Conservation (phyloP, 192 early-diverging fungal species). For the Diversispora epigaea region DNA sequence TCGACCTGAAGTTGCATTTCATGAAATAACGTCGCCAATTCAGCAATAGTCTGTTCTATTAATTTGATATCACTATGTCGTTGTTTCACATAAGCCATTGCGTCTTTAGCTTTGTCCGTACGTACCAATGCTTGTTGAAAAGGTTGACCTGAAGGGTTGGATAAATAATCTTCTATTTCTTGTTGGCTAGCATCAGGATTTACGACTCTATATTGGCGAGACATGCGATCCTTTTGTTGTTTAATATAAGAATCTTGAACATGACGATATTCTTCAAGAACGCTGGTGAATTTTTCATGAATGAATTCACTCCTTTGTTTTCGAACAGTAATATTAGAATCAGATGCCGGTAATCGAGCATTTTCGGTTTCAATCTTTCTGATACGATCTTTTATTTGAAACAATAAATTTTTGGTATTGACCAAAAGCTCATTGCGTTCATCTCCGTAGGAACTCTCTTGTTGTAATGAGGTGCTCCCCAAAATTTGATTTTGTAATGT, state of each 20-base stretch:
- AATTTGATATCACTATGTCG: constrained; percentile 81
- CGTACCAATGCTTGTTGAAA: constrained; percentile 61
- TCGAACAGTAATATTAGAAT: not conserved
- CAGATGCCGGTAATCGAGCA: not conserved
- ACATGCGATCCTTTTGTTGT: constrained; percentile 79
- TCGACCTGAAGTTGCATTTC: constrained; percentile 84
- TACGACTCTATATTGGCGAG: constrained; percentile 79
- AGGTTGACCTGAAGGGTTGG: constrained; percentile 37
- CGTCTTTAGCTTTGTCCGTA: constrained; percentile 66
- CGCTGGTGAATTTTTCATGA: constrained; percentile 60
- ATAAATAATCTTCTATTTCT: constrained; percentile 73
- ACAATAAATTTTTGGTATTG: constrained; percentile 13
- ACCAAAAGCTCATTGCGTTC: constrained; percentile 1
- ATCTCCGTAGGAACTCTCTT: not conserved
- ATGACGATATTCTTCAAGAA: constrained; percentile 73
- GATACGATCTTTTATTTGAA: constrained; percentile 25
- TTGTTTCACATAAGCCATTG: constrained; percentile 79
- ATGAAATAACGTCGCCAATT: constrained; percentile 81
- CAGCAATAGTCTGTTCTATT: constrained; percentile 84
- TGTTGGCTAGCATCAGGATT: constrained; percentile 75
- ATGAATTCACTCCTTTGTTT: constrained; percentile 34
- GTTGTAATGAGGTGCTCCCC: not conserved
- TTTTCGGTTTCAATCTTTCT: constrained; percentile 31
- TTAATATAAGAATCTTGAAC: constrained; percentile 76
- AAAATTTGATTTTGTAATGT: constrained; percentile 15